These are phyloP conservation scores for Aspergillus sp. DNA, from an alignment of 2,329 filamentous ascomycete species.

Conservation along the genomic window DNA sequence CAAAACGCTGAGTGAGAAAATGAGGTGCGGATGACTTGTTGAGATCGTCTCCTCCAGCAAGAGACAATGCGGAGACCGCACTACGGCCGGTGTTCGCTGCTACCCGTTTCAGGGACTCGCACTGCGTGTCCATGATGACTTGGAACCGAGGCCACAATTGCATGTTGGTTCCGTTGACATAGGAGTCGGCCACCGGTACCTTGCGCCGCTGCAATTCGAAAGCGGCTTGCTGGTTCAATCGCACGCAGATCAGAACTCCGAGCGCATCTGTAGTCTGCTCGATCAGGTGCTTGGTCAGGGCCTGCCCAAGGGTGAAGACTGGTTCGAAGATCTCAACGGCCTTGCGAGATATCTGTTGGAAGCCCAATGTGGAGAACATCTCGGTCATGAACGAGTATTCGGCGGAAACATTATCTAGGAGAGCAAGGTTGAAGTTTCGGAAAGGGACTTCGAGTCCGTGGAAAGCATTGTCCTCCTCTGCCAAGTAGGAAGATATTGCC, in stretches of 20 bases:
- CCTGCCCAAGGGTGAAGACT: conserved; percentile 80
- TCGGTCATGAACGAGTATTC: conserved; percentile 92
- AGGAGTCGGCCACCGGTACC: conserved; percentile 83
- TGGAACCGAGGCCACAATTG: conserved; percentile 95
- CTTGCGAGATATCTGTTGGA: conserved; percentile 75
- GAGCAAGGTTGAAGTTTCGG: conserved; percentile 88
- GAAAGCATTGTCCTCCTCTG: conserved; percentile 81
- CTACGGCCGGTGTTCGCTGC: conserved; percentile 51
- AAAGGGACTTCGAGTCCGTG: conserved; percentile 92
- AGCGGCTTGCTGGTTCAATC: conserved; percentile 88
- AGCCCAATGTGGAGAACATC: conserved; percentile 81
- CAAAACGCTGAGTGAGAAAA: conserved; percentile 91
- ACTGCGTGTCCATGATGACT: conserved; percentile 88
- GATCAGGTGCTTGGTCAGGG: conserved; percentile 73
- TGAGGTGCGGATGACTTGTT: conserved; percentile 69
- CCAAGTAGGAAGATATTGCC: conserved; percentile 83
- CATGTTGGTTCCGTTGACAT: conserved; percentile 95
- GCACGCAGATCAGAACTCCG: conserved; percentile 85
- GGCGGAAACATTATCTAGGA: conserved; percentile 89
- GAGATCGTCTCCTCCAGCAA: conserved; percentile 52
- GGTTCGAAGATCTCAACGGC: conserved; percentile 89
- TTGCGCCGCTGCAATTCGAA: conserved; percentile 92
- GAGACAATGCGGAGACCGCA: conserved; percentile 55
- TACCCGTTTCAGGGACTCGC: conserved; percentile 74
- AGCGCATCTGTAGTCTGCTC: conserved; percentile 79